phyloP scores from a whole-genome alignment of 2,329 filamentous ascomycete genomes.

The Colletotrichum tropicicola region DNA sequence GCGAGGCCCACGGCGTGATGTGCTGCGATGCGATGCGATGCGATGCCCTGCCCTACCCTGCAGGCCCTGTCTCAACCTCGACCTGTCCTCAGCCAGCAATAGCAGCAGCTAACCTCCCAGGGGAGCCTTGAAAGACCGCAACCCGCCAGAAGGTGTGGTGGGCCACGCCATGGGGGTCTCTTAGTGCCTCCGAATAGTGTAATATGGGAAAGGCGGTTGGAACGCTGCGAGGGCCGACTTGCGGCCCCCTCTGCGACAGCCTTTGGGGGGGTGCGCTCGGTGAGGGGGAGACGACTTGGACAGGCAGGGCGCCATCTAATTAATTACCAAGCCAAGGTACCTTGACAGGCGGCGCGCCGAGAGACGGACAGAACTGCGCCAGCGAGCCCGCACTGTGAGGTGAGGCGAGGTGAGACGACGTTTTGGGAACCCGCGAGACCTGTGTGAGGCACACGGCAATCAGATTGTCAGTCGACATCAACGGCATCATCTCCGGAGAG shows the following conservation, averaged over 20 bases:
- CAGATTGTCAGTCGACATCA: not conserved
- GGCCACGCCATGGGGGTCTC: conserved; percentile 17
- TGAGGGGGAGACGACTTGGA: conserved; percentile 3
- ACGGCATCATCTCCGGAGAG: not conserved
- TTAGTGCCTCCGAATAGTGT: not conserved
- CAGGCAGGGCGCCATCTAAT: not conserved
- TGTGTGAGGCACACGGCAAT: not conserved
- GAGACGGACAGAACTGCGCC: too few relatives aligned
- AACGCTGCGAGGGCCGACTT: not conserved
- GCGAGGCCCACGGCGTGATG: conserved; percentile 12
- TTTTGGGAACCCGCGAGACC: not conserved
- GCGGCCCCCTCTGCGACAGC: not conserved
- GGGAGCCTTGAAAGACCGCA: not conserved
- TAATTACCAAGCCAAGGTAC: not conserved
- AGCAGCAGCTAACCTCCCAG: conserved; percentile 9
- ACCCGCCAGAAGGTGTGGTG: conserved; percentile 19
- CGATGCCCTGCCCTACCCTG: not conserved
- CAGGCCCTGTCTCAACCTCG: not conserved
- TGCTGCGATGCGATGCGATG: conserved; percentile 20
- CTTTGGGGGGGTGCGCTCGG: conserved; percentile 6
- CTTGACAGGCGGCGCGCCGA: not conserved
- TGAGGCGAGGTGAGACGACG: not conserved
- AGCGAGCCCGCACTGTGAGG: conserved; percentile 1
- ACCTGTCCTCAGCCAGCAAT: conserved; percentile 2
- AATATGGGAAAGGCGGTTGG: conserved; percentile 18